These are phyloP conservation scores for Bertia moriformis DNA, from an alignment of 2,329 filamentous ascomycete genomes.

Conservation along the genomic window DNA sequence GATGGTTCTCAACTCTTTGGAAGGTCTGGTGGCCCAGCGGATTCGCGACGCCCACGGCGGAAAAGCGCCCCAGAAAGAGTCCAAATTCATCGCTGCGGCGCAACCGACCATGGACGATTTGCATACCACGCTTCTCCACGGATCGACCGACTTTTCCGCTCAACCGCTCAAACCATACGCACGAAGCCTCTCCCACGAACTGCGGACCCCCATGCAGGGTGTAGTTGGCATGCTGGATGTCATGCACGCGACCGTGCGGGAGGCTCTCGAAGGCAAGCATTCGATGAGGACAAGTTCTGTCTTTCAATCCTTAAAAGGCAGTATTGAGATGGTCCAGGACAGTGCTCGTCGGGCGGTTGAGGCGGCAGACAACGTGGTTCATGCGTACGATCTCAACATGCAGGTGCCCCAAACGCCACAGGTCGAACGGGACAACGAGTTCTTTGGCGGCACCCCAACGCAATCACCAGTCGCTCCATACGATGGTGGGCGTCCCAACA, in stretches of 20 bases:
- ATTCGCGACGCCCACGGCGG: conserved; percentile 18
- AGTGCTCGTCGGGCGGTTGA: conserved; percentile 59
- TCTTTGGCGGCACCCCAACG: conserved; percentile 4
- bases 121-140: conserved; percentile 8
- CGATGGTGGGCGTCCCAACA: conserved; percentile 17
- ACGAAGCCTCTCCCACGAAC: conserved; percentile 57
- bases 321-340: conserved; percentile 61
- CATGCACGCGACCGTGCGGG: conserved; percentile 59
- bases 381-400: conserved; percentile 65
- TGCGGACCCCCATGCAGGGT: conserved; percentile 62
- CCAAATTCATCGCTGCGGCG: conserved; percentile 27
- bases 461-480: conserved; percentile 6
- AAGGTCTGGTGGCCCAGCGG: conserved; percentile 48
- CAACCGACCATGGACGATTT: conserved; percentile 11
- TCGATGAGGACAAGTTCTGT: conserved; percentile 34
- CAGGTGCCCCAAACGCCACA: conserved; percentile 50
- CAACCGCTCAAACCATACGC: conserved; percentile 60
- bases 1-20: conserved; percentile 52
- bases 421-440: neutral
- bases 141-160: conserved; percentile 34
- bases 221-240: conserved; percentile 65
- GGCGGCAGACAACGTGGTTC: conserved; percentile 62
- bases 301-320: conserved; percentile 48
- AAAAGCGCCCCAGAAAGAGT: conserved; percentile 21
- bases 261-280: conserved; percentile 39